Conservation (phyloP, 495 filamentous ascomycete species). For the Amniculicola lignicola region DNA sequence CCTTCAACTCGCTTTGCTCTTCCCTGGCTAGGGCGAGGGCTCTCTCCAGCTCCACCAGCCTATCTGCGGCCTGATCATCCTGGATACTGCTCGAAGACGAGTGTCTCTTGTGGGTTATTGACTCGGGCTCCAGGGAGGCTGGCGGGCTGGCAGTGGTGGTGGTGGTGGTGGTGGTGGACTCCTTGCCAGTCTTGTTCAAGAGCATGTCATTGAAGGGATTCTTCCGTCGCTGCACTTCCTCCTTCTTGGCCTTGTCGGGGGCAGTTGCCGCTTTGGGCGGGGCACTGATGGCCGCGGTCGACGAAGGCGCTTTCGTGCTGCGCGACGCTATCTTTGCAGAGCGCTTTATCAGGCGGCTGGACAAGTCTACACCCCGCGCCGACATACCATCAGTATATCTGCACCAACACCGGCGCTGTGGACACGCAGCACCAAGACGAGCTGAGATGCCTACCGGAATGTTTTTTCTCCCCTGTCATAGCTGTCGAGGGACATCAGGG, state of each 20-base stretch:
- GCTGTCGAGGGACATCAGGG: no score
- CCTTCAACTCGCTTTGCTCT: constrained; percentile 25
- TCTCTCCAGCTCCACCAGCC: constrained; percentile 29
- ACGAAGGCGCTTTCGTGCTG: constrained; percentile 15
- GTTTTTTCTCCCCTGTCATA: constrained; percentile 9
- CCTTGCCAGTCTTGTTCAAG: constrained; percentile 9
- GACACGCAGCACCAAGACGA: no score
- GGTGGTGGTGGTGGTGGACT: no score
- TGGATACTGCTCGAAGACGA: constrained; percentile 10
- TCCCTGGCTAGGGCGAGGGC: constrained; percentile 17
- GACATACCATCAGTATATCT: no score
- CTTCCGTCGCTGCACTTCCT: constrained; percentile 29
- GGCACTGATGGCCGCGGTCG: constrained; percentile 19
- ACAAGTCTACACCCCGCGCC: constrained; percentile 24
- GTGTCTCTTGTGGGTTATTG: not conserved
- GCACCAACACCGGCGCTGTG: no score
- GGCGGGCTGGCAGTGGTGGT: no score
- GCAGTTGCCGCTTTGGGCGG: constrained; percentile 26
- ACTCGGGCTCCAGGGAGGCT: constrained; percentile 5
- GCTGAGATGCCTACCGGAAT: not conserved
- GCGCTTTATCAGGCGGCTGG: constrained; percentile 28
- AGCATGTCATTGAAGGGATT: constrained; percentile 31
- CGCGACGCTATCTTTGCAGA: constrained; percentile 9
- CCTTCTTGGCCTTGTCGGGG: constrained; percentile 25
- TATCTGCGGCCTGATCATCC: constrained; percentile 10